A percentile compares a stretch with the other conserved stretches of the same genome.
These are phyloP conservation scores for Blastocladiella emersonii DNA, from an alignment of 371 early-diverging fungal genomes.

Conservation along the genomic window DNA sequence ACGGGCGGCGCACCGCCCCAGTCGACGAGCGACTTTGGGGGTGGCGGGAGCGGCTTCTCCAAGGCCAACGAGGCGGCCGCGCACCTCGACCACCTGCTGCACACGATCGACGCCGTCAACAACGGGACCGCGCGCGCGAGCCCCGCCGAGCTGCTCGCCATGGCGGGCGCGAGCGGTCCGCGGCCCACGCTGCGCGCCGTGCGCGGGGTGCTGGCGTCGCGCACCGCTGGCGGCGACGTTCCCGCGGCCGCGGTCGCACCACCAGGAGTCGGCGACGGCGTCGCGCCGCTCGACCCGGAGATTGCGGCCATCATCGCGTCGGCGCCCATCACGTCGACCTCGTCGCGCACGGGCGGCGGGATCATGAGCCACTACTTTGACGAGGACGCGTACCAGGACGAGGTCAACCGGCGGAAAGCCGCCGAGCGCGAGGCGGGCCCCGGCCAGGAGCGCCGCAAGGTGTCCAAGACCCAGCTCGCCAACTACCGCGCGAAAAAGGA, in stretches of 20 bases:
- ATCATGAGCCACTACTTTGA: background rate
- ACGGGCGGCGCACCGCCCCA: background rate
- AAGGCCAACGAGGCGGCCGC: background rate
- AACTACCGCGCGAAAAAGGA: background rate
- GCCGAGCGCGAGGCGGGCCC: background rate
- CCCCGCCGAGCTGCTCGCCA: no score
- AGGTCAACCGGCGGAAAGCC: background rate
- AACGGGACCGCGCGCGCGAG: no score
- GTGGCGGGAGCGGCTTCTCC: background rate
- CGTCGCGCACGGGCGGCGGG: no score
- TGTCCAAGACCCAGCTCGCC: background rate
- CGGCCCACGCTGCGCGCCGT: no score
- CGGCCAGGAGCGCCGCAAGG: background rate
- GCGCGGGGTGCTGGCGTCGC: no score
- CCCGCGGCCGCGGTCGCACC: no score
- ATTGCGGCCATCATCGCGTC: no score
- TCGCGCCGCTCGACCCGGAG: no score
- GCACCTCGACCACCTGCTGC: background rate
- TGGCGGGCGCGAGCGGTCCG: no score
- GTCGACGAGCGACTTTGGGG: background rate
- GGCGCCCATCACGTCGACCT: no score
- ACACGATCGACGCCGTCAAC: background rate
- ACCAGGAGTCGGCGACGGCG: no score
- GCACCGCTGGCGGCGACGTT: no score
- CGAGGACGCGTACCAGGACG: conserved; percentile 3